A percentile compares a stretch with the other conserved stretches of the same genome.
These are phyloP conservation scores for Aureobasidium lini DNA, from an alignment of 2,329 filamentous ascomycete genomes.

Conservation along the genomic window DNA sequence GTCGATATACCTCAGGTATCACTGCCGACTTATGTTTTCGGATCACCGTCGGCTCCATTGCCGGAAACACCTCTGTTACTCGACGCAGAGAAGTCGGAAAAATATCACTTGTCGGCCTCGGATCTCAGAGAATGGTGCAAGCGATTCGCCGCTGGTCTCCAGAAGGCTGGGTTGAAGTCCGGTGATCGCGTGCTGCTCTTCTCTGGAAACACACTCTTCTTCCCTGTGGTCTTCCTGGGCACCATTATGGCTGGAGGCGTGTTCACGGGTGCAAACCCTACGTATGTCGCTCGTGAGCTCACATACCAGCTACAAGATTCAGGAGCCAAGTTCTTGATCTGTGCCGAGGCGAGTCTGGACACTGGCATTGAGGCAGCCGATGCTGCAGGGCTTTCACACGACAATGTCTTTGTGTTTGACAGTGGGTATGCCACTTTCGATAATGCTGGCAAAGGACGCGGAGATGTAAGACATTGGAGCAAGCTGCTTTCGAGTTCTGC, in stretches of 20 bases:
- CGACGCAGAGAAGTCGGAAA: constrained; percentile 60
- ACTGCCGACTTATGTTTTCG: constrained; percentile 43
- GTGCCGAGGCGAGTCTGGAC: constrained; percentile 52
- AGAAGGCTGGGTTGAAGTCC: constrained; percentile 55
- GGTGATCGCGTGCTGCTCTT: constrained; percentile 69
- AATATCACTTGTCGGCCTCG: constrained; percentile 56
- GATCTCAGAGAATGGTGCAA: constrained; percentile 64
- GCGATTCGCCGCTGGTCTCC: constrained; percentile 58
- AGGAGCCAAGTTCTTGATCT: constrained; percentile 59
- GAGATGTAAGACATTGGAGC: constrained; percentile 55
- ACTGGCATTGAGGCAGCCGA: constrained; percentile 60
- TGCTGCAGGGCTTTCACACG: constrained; percentile 46
- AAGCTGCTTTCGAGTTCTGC: constrained; percentile 47
- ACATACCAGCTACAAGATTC: constrained; percentile 69
- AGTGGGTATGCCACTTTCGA: constrained; percentile 41
- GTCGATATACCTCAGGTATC: constrained; percentile 40
- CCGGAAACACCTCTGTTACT: constrained; percentile 44
- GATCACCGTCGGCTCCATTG: constrained; percentile 39
- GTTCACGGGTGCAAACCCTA: constrained; percentile 69
- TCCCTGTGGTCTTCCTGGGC: constrained; percentile 62
- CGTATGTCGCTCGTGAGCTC: constrained; percentile 62
- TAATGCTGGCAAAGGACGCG: constrained; percentile 23
- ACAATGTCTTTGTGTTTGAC: constrained; percentile 60
- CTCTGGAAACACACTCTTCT: constrained; percentile 66
- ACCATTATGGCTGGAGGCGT: constrained; percentile 70